Conservation (phyloP, 441 rosid genomes). For the Gossypium davidsonii region DNA sequence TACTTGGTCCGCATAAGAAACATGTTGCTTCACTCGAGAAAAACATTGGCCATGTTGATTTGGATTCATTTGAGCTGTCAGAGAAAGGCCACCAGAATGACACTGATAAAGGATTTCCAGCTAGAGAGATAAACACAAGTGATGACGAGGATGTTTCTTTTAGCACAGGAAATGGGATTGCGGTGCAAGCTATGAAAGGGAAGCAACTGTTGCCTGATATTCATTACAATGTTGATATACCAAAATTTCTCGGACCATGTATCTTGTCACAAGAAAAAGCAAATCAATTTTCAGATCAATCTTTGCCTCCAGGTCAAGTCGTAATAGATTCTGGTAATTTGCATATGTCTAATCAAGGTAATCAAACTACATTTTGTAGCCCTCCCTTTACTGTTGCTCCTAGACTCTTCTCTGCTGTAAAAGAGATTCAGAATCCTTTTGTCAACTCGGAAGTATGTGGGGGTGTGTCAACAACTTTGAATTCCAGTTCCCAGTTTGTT, state of each 20-base stretch:
- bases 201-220: conserved; percentile 19
- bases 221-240: conserved; percentile 6
- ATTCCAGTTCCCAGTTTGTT: conserved; percentile 9
- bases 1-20: conserved; percentile 14
- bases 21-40: conserved; percentile 8
- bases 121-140: conserved; percentile 10
- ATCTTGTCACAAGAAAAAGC: conserved; percentile 20
- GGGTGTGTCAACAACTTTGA: conserved; percentile 19
- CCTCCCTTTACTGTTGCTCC: conserved; percentile 19
- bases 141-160: conserved; percentile 22
- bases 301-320: conserved; percentile 15
- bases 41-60: conserved; percentile 16
- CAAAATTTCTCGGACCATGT: conserved; percentile 17
- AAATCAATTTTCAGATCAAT: conserved; percentile 22
- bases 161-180: conserved; percentile 15
- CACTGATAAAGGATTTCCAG: conserved; percentile 9
- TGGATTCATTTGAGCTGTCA: conserved; percentile 22
- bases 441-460: conserved; percentile 14
- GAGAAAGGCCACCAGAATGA: conserved; percentile 19
- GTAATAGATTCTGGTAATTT: conserved; percentile 8
- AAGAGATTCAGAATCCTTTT: conserved; percentile 15
- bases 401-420: conserved; percentile 14
- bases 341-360: conserved; percentile 19
- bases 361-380: conserved; percentile 6
- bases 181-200: conserved; percentile 17